Conservation (phyloP, 441 rosid genomes). For the Brassica hybrid region DNA sequence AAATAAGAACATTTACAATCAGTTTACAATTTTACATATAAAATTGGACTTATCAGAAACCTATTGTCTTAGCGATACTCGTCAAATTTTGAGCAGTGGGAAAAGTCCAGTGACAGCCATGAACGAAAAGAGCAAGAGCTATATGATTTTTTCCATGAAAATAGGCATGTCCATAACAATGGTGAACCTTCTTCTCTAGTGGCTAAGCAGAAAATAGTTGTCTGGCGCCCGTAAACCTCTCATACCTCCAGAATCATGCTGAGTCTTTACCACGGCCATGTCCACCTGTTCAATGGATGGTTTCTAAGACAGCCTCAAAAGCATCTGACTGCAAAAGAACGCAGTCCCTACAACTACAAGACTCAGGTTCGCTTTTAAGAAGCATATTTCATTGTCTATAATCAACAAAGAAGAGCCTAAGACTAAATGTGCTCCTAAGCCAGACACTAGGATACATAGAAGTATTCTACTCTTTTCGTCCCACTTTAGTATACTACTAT, state of each 20-base stretch:
- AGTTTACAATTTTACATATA: no score
- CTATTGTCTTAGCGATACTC: conserved; percentile 59
- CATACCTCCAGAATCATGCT: conserved; percentile 43
- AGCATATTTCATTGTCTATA: conserved; percentile 42
- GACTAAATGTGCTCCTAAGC: conserved; percentile 40
- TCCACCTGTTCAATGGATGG: conserved; percentile 75
- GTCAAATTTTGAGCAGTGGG: conserved; percentile 86
- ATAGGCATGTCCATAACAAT: conserved; percentile 44
- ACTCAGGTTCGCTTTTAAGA: conserved; percentile 46
- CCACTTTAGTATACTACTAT: neutral
- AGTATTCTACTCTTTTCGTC: conserved; percentile 4
- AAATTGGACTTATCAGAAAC: neutral
- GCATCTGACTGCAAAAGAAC: conserved; percentile 46
- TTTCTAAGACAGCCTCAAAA: conserved; percentile 48
- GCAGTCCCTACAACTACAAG: conserved; percentile 41
- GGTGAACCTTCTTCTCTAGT: conserved; percentile 55
- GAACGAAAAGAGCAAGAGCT: conserved; percentile 54
- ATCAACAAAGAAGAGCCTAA: conserved; percentile 44
- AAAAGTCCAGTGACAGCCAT: conserved; percentile 62
- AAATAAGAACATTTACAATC: no score
- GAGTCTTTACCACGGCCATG: conserved; percentile 75
- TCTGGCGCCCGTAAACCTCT: conserved; percentile 30
- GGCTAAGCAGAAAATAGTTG: conserved; percentile 52
- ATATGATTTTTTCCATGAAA: conserved; percentile 52
- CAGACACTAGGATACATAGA: conserved; percentile 55